These are phyloP conservation scores for Flaveria floridana DNA, from an alignment of 140 eudicot genomes.

Conservation along the genomic window DNA sequence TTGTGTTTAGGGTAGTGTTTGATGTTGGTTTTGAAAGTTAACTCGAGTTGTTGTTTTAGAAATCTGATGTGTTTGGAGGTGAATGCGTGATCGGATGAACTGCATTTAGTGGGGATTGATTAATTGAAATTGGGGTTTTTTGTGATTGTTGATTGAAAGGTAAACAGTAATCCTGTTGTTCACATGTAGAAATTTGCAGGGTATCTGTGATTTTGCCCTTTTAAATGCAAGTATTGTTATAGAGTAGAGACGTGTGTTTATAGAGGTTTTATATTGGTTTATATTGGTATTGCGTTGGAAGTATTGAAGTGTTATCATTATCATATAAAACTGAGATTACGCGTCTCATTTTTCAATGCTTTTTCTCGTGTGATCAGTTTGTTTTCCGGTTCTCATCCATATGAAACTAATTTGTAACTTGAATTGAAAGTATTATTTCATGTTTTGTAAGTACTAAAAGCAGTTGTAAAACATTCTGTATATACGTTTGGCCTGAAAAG, in stretches of 20 bases:
- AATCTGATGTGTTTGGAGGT: conserved; percentile 7
- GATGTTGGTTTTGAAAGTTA: conserved; percentile 7
- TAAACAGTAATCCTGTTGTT: not conserved
- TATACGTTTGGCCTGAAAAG: not conserved
- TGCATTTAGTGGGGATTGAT: not conserved
- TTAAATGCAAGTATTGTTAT: not conserved
- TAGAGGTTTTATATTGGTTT: conserved; percentile 4
- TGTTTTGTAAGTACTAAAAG: not conserved
- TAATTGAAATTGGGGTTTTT: conserved; percentile 10
- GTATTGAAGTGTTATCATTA: not conserved
- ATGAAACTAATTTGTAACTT: not conserved
- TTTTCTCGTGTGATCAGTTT: not conserved
- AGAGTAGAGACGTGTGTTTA: not conserved
- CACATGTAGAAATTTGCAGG: not conserved
- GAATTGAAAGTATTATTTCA: not conserved
- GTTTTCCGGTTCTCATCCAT: not conserved
- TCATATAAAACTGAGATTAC: not conserved
- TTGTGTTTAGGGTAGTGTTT: too few species aligned
- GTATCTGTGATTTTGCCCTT: not conserved
- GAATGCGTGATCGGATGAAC: conserved; percentile 23
- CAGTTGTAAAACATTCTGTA: not conserved
- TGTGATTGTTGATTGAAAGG: not conserved
- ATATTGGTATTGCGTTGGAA: not conserved
- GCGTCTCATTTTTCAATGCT: not conserved
- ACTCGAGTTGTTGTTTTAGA: conserved; percentile 16